phyloP scores from a whole-genome alignment of 352 stramenopile genomes.

The Phytophthora brassicae region DNA sequence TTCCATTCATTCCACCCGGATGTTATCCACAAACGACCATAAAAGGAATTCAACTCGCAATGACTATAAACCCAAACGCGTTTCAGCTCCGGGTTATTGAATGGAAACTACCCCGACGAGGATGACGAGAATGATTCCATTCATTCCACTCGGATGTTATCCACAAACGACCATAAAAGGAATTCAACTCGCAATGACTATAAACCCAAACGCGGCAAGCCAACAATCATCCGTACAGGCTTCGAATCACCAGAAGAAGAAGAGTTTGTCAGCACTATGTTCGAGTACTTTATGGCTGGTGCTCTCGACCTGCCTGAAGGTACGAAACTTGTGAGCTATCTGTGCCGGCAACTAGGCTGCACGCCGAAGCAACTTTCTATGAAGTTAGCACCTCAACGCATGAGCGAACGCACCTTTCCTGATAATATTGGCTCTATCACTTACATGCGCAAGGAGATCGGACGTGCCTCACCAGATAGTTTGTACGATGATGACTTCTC shows the following conservation, averaged over 20 bases:
- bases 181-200: slow-evolving; percentile 4
- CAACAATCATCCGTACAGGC: slow-evolving; percentile 75
- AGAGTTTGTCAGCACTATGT: slow-evolving; percentile 51
- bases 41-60: slow-evolving; percentile 21
- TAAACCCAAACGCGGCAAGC: slow-evolving; percentile 39
- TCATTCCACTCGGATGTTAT: neutral
- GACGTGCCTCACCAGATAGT: slow-evolving; percentile 11
- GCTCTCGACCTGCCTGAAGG: slow-evolving; percentile 51
- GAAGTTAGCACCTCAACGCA: slow-evolving; percentile 60
- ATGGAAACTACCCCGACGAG: slow-evolving; percentile 9
- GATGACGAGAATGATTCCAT: slow-evolving; percentile 10
- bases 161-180: slow-evolving; percentile 18
- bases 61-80: slow-evolving; percentile 25
- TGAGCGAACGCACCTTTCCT: slow-evolving; percentile 57
- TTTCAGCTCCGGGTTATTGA: slow-evolving; percentile 27
- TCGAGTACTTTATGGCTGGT: slow-evolving; percentile 70
- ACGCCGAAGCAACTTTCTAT: slow-evolving; percentile 63
- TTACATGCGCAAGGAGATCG: slow-evolving; percentile 40
- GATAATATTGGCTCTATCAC: slow-evolving; percentile 60
- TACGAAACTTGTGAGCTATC: slow-evolving; percentile 56
- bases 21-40: slow-evolving; percentile 1
- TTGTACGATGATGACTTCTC: slow-evolving; percentile 36
- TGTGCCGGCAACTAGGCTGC: slow-evolving; percentile 60
- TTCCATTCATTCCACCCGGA: neutral
- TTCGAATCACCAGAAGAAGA: slow-evolving; percentile 72